phyloP scores from a whole-genome alignment of 495 filamentous ascomycete genomes.

The Penicillium cataractarum region DNA sequence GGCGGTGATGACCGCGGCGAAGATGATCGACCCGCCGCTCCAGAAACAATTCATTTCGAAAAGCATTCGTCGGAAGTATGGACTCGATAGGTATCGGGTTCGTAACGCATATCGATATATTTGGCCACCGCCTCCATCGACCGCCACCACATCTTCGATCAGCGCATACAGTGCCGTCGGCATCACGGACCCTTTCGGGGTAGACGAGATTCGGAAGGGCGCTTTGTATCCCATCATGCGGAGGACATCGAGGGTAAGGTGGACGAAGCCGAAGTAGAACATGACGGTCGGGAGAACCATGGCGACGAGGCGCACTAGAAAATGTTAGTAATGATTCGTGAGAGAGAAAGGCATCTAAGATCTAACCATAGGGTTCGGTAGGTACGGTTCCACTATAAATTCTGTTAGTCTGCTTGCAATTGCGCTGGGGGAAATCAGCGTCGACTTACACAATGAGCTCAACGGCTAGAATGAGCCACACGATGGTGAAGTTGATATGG shows the following conservation, averaged over 20 bases:
- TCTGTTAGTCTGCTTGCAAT: conserved; percentile 28
- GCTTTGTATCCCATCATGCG: conserved; percentile 50
- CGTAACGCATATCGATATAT: conserved; percentile 67
- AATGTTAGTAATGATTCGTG: conserved; percentile 26
- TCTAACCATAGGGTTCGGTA: conserved; percentile 41
- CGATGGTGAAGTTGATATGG: conserved; percentile 63
- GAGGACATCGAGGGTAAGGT: conserved; percentile 54
- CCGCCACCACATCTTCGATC: conserved; percentile 79
- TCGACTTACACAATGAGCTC: conserved; percentile 57
- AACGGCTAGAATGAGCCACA: conserved; percentile 51
- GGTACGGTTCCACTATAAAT: conserved; percentile 45
- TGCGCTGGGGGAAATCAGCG: not conserved
- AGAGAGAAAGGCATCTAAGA: not conserved
- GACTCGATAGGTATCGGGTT: conserved; percentile 69
- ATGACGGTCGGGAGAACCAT: conserved; percentile 63
- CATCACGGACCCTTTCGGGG: conserved; percentile 66
- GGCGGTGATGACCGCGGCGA: conserved; percentile 59
- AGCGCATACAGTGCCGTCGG: conserved; percentile 73
- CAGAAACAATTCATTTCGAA: conserved; percentile 77
- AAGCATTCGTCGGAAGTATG: conserved; percentile 72
- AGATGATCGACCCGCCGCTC: conserved; percentile 61
- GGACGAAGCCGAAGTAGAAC: conserved; percentile 61
- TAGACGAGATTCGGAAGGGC: conserved; percentile 73
- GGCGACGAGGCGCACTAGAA: conserved; percentile 59
- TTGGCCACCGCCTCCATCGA: conserved; percentile 73